These are phyloP conservation scores for Aureobasidium sp. DNA, from an alignment of 2,329 filamentous ascomycete genomes.

Conservation along the genomic window DNA sequence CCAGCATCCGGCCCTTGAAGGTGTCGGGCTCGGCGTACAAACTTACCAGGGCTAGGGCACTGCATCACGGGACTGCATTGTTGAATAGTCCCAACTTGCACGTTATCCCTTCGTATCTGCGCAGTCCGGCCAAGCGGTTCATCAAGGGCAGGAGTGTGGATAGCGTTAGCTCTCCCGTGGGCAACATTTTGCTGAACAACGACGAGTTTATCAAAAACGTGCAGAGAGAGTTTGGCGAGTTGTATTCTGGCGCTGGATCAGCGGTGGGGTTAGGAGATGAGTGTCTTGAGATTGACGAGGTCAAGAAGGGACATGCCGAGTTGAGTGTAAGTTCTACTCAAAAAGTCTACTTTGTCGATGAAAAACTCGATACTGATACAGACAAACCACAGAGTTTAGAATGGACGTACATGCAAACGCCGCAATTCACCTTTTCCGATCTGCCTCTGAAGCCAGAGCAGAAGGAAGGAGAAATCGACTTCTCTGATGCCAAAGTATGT, in stretches of 20 bases:
- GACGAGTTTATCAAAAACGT: slow-evolving; percentile 39
- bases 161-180: slow-evolving; percentile 78
- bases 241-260: slow-evolving; percentile 50
- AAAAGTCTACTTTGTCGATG: background rate
- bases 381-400: slow-evolving; percentile 45
- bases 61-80: slow-evolving; percentile 92
- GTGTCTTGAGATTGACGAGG: slow-evolving; percentile 43
- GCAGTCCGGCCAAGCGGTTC: slow-evolving; percentile 68
- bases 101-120: slow-evolving; percentile 62
- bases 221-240: slow-evolving; percentile 52
- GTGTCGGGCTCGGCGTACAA: slow-evolving; percentile 95
- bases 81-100: slow-evolving; percentile 68
- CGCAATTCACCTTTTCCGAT: slow-evolving; percentile 61
- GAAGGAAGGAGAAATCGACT: slow-evolving; percentile 1
- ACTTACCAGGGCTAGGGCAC: slow-evolving; percentile 67
- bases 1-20: slow-evolving; percentile 50
- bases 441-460: background rate
- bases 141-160: slow-evolving; percentile 81
- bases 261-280: slow-evolving; percentile 41
- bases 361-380: background rate
- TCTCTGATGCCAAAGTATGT: slow-evolving; percentile 4
- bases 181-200: slow-evolving; percentile 62
- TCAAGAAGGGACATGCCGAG: slow-evolving; percentile 57
- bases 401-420: slow-evolving; percentile 83
- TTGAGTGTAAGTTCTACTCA: slow-evolving; percentile 45